Conservation (phyloP, 768 basidiomycete species). For the Termitomyces sp. region DNA sequence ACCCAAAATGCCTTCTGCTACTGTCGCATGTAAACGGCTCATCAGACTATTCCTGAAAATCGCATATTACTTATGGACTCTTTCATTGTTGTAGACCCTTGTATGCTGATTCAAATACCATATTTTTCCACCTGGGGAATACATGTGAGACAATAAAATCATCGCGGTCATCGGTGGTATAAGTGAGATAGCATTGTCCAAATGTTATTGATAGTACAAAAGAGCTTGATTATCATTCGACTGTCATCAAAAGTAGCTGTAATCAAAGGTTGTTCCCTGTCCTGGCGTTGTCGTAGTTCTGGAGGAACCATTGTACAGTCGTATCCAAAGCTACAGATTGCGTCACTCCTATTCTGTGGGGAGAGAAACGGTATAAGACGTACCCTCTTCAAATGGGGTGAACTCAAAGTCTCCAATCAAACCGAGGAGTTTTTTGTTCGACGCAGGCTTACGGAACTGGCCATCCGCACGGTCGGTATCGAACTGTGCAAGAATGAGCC, state of each 20-base stretch:
- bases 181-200: neutral
- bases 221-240: neutral
- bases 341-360: neutral
- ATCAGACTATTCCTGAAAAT: neutral
- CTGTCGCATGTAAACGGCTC: neutral
- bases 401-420: conserved; percentile 81
- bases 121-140: neutral
- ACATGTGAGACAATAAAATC: neutral
- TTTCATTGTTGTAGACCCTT: neutral
- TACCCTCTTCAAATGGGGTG: conserved; percentile 85
- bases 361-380: conserved; percentile 18
- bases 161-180: neutral
- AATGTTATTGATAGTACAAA: neutral
- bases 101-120: neutral
- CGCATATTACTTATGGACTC: neutral
- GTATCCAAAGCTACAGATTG: conserved; percentile 55
- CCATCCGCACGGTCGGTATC: conserved; percentile 84
- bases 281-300: conserved; percentile 71
- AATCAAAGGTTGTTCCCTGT: conserved; percentile 30
- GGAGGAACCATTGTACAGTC: conserved; percentile 83
- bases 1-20: neutral
- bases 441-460: conserved; percentile 94
- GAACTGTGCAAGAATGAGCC: conserved; percentile 45
- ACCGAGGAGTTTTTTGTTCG: conserved; percentile 79
- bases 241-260: neutral